Evolutionary conservation across 163 green algal species (phyloP).

Genomic region (Coccomyxa subellipsoidea): DNA sequence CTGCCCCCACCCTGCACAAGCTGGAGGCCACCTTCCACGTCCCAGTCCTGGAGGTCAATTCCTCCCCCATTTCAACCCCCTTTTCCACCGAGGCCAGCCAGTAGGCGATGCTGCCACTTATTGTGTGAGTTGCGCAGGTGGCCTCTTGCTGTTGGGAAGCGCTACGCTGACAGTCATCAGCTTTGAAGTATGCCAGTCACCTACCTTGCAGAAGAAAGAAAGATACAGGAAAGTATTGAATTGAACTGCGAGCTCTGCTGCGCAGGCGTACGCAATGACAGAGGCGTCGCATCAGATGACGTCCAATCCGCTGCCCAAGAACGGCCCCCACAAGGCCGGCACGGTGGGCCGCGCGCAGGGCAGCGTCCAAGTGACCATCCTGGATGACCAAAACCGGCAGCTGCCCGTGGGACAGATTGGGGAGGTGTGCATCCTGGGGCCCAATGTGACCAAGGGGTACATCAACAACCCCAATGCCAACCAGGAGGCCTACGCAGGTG

Average conservation of each 20-base stretch:
- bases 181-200: neutral
- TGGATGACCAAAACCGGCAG: conserved; percentile 39
- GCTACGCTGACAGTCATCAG: too few species aligned
- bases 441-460: conserved; percentile 81
- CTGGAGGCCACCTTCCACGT: conserved; percentile 69
- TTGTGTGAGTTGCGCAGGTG: too few species aligned
- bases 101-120: too few species aligned
- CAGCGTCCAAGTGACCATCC: conserved; percentile 50
- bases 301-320: conserved; percentile 72
- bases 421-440: conserved; percentile 75
- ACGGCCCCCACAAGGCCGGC: conserved; percentile 63
- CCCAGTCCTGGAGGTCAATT: conserved; percentile 58
- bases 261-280: conserved; percentile 55
- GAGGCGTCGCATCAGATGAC: conserved; percentile 85
- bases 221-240: too few species aligned
- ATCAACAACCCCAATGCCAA: conserved; percentile 74
- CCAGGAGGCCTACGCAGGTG: conserved; percentile 68
- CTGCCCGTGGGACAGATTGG: conserved; percentile 40
- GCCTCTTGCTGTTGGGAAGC: too few species aligned
- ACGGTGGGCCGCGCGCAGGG: conserved; percentile 71
- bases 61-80: neutral
- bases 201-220: too few species aligned
- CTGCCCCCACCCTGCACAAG: conserved; percentile 64
- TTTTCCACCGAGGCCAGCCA: neutral
- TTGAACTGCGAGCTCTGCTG: neutral